These are phyloP conservation scores for Onygenales sp. DNA, from an alignment of 2,329 filamentous ascomycete species.

Conservation along the genomic window DNA sequence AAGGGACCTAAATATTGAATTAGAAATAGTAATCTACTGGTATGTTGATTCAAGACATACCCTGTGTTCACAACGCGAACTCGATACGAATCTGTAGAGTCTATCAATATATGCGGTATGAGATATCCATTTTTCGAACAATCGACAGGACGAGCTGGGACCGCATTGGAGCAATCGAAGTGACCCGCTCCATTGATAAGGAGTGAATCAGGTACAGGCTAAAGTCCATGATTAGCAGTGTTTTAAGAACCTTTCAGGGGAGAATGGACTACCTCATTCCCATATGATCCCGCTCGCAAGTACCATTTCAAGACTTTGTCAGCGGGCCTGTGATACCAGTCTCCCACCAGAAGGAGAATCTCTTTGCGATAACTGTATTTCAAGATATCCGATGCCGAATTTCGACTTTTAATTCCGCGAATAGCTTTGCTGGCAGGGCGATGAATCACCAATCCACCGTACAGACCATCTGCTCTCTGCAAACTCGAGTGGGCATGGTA, in stretches of 20 bases:
- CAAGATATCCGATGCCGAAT: slow-evolving; percentile 8
- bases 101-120: slow-evolving; percentile 18
- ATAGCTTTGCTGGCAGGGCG: slow-evolving; percentile 19
- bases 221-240: neutral
- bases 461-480: slow-evolving; percentile 38
- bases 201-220: slow-evolving; percentile 42
- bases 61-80: slow-evolving; percentile 38
- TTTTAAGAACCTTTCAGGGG: neutral
- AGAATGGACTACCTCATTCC: slow-evolving; percentile 27
- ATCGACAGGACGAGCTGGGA: slow-evolving; percentile 36
- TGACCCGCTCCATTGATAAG: slow-evolving; percentile 38
- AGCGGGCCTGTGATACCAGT: slow-evolving; percentile 40
- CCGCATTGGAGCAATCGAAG: slow-evolving; percentile 38
- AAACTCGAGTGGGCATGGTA: slow-evolving; percentile 37
- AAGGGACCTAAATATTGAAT: slow-evolving; percentile 22
- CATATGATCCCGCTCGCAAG: slow-evolving; percentile 33
- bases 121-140: slow-evolving; percentile 24
- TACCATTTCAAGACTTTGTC: slow-evolving; percentile 36
- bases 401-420: slow-evolving; percentile 11
- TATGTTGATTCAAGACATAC: slow-evolving; percentile 14
- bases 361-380: slow-evolving; percentile 29
- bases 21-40: neutral
- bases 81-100: slow-evolving; percentile 20
- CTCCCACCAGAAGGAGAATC: slow-evolving; percentile 37
- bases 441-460: slow-evolving; percentile 40